phyloP scores from a whole-genome alignment of 768 basidiomycete species.

The Pleurotus citrinopileatus region DNA sequence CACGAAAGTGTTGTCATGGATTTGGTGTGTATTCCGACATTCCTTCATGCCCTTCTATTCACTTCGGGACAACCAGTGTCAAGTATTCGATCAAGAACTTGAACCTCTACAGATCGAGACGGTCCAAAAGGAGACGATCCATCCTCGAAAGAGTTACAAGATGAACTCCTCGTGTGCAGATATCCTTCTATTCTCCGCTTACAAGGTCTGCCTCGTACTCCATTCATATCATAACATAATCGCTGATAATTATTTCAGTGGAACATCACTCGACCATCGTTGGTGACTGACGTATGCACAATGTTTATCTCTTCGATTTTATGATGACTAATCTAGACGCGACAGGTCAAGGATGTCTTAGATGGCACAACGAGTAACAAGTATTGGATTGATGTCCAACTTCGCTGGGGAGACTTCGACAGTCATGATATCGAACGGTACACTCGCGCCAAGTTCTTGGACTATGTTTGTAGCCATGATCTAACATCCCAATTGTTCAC shows the following conservation, averaged over 20 bases:
- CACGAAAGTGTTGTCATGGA: conserved; percentile 94
- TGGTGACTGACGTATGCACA: conserved; percentile 81
- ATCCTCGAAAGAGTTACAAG: conserved; percentile 99
- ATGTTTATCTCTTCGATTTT: not conserved
- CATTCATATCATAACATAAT: not conserved
- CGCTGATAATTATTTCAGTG: conserved; percentile 46
- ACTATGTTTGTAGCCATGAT: conserved; percentile 62
- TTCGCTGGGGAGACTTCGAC: conserved; percentile 98
- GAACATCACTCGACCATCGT: conserved; percentile 95
- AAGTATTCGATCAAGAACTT: conserved; percentile 98
- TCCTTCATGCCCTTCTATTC: too few relatives aligned
- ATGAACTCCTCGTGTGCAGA: conserved; percentile 99
- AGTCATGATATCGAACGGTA: conserved; percentile 99
- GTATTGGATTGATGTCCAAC: conserved; percentile 96
- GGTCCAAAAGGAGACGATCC: conserved; percentile 99
- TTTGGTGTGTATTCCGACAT: conserved; percentile 42
- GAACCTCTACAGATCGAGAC: conserved; percentile 99
- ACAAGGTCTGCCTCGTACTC: conserved; percentile 49
- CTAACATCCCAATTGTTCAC: not conserved
- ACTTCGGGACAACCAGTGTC: too few relatives aligned
- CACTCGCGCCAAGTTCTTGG: conserved; percentile 97
- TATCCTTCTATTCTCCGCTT: conserved; percentile 93
- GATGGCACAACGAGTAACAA: conserved; percentile 99
- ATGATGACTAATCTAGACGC: conserved; percentile 4
- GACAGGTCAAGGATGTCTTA: conserved; percentile 85